Conservation (phyloP, 805 yeast species). For the Lachancea fermentati region DNA sequence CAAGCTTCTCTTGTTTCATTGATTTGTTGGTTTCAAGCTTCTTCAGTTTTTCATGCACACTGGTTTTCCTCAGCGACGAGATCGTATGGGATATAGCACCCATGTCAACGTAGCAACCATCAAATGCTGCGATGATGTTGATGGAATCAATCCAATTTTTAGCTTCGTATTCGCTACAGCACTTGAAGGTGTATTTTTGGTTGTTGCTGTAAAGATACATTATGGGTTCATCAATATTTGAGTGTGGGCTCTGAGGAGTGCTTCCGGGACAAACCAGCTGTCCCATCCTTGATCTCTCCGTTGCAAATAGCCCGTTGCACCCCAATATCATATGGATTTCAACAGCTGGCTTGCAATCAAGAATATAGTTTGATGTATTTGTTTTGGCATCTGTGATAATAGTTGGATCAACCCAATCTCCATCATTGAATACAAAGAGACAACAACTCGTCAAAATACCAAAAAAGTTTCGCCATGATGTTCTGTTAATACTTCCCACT, state of each 20-base stretch:
- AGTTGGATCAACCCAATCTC: slow-evolving; percentile 31
- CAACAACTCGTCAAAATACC: slow-evolving; percentile 49
- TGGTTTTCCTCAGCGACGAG: slow-evolving; percentile 21
- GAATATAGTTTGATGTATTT: slow-evolving; percentile 26
- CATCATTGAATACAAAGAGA: slow-evolving; percentile 39
- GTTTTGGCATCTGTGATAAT: slow-evolving; percentile 19
- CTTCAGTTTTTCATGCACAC: slow-evolving; percentile 31
- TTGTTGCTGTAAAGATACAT: slow-evolving; percentile 39
- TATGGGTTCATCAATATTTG: slow-evolving; percentile 17
- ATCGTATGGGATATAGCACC: slow-evolving; percentile 29
- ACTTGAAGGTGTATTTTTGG: slow-evolving; percentile 38
- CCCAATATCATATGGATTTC: slow-evolving; percentile 13
- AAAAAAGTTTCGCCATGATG: slow-evolving; percentile 40
- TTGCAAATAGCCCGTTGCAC: slow-evolving; percentile 19
- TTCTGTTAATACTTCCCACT: slow-evolving; percentile 23
- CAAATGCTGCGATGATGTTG: slow-evolving; percentile 23
- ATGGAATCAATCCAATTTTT: slow-evolving; percentile 53
- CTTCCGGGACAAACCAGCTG: slow-evolving; percentile 1
- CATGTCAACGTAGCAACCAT: slow-evolving; percentile 20
- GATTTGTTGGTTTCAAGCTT: slow-evolving; percentile 34
- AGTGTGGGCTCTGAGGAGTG: slow-evolving; percentile 8
- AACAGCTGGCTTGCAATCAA: slow-evolving; percentile 25
- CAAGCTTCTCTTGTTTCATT: slow-evolving; percentile 34
- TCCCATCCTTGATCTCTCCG: slow-evolving; percentile 6
- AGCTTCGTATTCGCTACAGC: slow-evolving; percentile 41